Percentiles rank a stretch among this genome's conserved stretches.
These are phyloP conservation scores for Thermoascus crustaceus DNA, from an alignment of 2,329 filamentous ascomycete species.

Conservation along the genomic window DNA sequence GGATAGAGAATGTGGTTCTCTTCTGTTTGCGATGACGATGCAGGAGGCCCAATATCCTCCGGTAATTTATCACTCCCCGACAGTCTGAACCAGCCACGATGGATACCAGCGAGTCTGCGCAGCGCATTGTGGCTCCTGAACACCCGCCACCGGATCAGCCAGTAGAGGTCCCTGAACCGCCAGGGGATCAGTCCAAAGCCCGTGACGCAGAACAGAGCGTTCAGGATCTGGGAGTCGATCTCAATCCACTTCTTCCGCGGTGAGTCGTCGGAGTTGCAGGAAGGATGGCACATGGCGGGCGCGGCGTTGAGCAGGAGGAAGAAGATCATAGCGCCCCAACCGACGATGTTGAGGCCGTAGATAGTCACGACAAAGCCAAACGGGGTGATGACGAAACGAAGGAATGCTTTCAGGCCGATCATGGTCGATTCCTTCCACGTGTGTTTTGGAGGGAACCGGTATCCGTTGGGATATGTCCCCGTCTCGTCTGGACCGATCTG, in stretches of 20 bases:
- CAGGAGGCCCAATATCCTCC: no score
- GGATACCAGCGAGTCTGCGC: no score
- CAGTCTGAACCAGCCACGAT: no score
- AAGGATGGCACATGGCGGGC: slow-evolving; percentile 44
- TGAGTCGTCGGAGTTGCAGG: slow-evolving; percentile 65
- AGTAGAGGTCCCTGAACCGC: no score
- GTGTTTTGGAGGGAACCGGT: slow-evolving; percentile 36
- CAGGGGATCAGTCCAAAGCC: not conserved
- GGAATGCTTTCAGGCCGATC: not conserved
- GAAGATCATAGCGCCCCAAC: slow-evolving; percentile 89
- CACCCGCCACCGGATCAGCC: no score
- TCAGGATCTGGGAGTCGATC: slow-evolving; percentile 73
- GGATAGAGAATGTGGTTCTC: no score
- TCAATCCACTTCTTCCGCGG: slow-evolving; percentile 80
- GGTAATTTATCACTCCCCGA: no score
- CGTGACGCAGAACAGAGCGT: slow-evolving; percentile 80
- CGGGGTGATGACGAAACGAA: slow-evolving; percentile 61
- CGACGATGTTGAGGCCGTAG: slow-evolving; percentile 74
- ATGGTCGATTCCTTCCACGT: not conserved
- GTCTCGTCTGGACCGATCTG: no score
- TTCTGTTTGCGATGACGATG: no score
- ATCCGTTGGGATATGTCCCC: not conserved
- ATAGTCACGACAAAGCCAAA: slow-evolving; percentile 68
- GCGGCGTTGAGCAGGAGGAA: slow-evolving; percentile 69
- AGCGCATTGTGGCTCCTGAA: no score